Evolutionary conservation across 768 basidiomycete genomes (phyloP), one percentile per base, ranked within the genome.

Genomic region (Lactarius vividus): DNA sequence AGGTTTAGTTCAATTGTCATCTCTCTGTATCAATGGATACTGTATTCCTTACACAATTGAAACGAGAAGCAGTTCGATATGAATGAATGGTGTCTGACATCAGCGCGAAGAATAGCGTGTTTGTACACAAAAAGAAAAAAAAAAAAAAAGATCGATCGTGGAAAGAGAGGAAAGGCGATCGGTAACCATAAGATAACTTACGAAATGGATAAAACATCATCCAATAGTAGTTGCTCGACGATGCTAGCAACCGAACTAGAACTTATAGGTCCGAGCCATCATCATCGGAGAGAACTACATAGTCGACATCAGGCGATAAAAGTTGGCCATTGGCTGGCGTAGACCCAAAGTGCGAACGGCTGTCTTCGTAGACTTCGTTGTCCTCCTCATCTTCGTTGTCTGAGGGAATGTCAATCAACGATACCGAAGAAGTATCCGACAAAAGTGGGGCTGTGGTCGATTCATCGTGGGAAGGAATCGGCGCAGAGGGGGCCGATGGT

Each of bases 271-370:
- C 84, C 39, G 79, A 79, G 66, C 85, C 86, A 72, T 90, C 86
- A 72, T 90, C n/a, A 5, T 31, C 90, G 69, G 89, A 91, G 64
- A 91, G 74, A 63, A 92, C 79, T 16, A 91, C 88, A 71, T 89
- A 92, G 67, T 91, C 88, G 69, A 82, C 74, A 7, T 79, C 76
- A 8, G 69, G 74, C 16, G 68, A 59, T 13, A 59, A 56, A 46
- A 62, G 29, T 20, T 44, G 57, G 62, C 40, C n/a, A 33, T 54
- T 59, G 5, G 54, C 64, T 1, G 68, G 77, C 59, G 65, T 74
- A 67, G 57, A 66, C 66, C 73, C 77, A 4, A 78, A 74, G 28
- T 78, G 77, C 8, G 79, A 77, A 29, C 81, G 81, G 58, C 82
- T 84, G 63, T 86, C 88, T 64, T 84, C 83, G 82, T 85, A 89